Evolutionary conservation across 108 stramenopile species (phyloP), one percentile per base, ranked within the genome.

Genomic region (Stephanodiscus triporus): DNA sequence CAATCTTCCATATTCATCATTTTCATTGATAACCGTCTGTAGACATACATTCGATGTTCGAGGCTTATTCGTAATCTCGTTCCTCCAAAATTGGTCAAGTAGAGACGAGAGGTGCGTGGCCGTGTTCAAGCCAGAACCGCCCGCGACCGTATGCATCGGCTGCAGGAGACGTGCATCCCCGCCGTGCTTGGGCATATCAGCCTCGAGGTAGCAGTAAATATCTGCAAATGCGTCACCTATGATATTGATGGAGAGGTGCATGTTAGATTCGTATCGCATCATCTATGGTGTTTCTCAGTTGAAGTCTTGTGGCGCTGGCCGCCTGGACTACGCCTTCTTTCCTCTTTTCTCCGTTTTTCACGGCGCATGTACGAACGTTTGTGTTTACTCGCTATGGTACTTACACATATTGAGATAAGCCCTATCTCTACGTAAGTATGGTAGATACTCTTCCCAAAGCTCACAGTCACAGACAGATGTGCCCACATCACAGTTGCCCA

Each of bases 151-250:
- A 19, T 70, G 67, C 11, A 93, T 73, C 1, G 92, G 89, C 24
- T 81, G 82, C 8, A 67, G 66, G 59, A 93, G 66, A 16, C 81
- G 75, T 20, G 88, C 82, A 73, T 93, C 92, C 2, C 92, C 92
- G 23, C 92, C 92, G 13, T 54, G 60, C 56, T 85, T 71, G 0
- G 88, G 88, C 2, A 74, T 68, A 22, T 66, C 75, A 20, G 59
- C 72, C 16, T 86, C 87, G 4, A 89, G 77, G 71, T 80, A 85
- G 45, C 82, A 88, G 66, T 89, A 86, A 29, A 91, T 65, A 73
- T 93, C 92, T 20, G 86, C 88, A 57, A 86, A 93, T 20, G 90
- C 89, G 73, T 93, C 92, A n/a, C 92, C 92, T 20, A 86, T 72
- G 6, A 90, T 62, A 23, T 63, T 34, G 19, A 76, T 68, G 30